Evolutionary conservation across 192 early-diverging fungal species (phyloP).

Genomic region (Dissophora ornata): DNA sequence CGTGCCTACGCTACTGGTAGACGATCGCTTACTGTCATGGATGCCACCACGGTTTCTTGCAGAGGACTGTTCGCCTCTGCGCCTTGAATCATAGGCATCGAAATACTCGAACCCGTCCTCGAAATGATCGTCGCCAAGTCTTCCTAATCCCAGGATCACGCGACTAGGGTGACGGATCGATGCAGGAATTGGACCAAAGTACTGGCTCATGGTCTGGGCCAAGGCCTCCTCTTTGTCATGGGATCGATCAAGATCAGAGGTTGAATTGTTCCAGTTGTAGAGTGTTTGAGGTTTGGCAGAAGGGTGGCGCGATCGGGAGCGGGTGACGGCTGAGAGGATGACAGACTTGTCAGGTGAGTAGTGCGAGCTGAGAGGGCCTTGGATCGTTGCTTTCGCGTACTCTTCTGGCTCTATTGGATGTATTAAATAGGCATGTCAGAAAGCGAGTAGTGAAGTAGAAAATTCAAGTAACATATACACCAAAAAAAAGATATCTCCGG

Average conservation of each 20-base stretch:
- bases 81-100: too few relatives aligned
- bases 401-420: slow-evolving; percentile 27
- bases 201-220: slow-evolving; percentile 43
- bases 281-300: slow-evolving; percentile 23
- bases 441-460: too few relatives aligned
- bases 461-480: too few relatives aligned
- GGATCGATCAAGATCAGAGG: slow-evolving; percentile 37
- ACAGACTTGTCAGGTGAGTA: slow-evolving; percentile 26
- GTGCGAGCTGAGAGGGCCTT: slow-evolving; percentile 15
- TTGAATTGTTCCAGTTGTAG: slow-evolving; percentile 55
- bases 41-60: neutral
- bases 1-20: neutral
- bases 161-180: slow-evolving; percentile 26
- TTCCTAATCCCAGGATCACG: slow-evolving; percentile 33
- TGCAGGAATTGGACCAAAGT: slow-evolving; percentile 46
- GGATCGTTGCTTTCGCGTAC: slow-evolving; percentile 35
- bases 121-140: slow-evolving; percentile 9
- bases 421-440: too few relatives aligned
- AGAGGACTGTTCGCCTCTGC: too few relatives aligned
- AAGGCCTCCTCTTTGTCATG: slow-evolving; percentile 48
- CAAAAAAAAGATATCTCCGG: too few relatives aligned
- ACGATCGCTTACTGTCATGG: slow-evolving; percentile 12
- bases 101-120: slow-evolving; percentile 18
- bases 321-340: slow-evolving; percentile 27
- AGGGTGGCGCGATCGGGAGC: slow-evolving; percentile 32